A percentile compares a stretch with the other conserved stretches of the same genome.
phyloP scores from a whole-genome alignment of 139 green algal genomes.

The Microglena sp. region DNA sequence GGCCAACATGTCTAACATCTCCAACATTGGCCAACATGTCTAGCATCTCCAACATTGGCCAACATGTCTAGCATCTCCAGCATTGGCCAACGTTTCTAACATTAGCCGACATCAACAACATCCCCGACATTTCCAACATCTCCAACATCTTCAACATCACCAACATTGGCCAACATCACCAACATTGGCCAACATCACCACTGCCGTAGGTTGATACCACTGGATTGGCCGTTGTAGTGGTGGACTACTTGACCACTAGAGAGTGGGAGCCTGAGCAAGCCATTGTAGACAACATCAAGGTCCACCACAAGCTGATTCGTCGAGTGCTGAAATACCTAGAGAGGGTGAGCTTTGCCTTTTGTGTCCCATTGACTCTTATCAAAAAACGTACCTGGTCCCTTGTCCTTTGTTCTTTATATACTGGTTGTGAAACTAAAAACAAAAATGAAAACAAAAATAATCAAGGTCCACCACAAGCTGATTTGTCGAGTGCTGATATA shows the following conservation, averaged over 20 bases:
- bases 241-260: conserved; percentile 16
- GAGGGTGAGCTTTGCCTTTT: conserved; percentile 13
- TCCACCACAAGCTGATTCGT: conserved; percentile 26
- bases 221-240: conserved; percentile 22
- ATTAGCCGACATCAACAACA: neutral
- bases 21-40: neutral
- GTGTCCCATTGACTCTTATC: too few species aligned
- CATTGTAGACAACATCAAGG: conserved; percentile 9
- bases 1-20: neutral
- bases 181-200: neutral
- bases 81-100: neutral
- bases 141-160: neutral
- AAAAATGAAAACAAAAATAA: too few species aligned
- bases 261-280: conserved; percentile 16
- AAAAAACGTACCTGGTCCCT: too few species aligned
- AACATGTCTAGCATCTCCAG: neutral
- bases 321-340: conserved; percentile 29
- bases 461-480: conserved; percentile 25
- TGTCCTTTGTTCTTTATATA: too few species aligned
- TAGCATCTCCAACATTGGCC: neutral
- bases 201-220: conserved; percentile 25
- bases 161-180: neutral
- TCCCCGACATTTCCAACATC: neutral
- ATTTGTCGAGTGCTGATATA: conserved; percentile 23
- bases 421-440: too few species aligned